Conservation (phyloP, 2,329 filamentous ascomycete species). For the Periconia sp. region DNA sequence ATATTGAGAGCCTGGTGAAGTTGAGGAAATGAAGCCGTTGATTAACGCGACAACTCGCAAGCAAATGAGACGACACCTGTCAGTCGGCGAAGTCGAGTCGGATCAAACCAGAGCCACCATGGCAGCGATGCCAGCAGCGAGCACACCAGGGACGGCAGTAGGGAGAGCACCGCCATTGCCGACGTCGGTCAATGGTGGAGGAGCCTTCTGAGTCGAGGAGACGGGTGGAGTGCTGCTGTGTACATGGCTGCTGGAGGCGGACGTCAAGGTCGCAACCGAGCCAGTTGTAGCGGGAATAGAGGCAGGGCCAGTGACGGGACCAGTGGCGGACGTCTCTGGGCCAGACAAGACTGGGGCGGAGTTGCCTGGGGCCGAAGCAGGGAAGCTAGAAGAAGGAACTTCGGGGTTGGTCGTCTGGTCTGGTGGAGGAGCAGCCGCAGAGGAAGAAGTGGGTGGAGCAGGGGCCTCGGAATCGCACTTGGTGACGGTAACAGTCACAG, state of each 20-base stretch:
- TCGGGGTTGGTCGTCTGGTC: constrained; percentile 2
- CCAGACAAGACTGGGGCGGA: neutral
- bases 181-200: neutral
- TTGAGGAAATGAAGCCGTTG: neutral
- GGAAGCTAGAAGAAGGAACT: neutral
- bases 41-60: neutral
- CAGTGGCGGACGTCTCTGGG: neutral
- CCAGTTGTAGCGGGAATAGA: neutral
- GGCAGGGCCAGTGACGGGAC: neutral
- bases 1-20: neutral
- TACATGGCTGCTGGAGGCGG: neutral
- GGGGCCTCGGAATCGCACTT: constrained; percentile 19
- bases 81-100: neutral
- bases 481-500: constrained; percentile 29
- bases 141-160: constrained; percentile 18
- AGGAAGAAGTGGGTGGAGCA: constrained; percentile 9
- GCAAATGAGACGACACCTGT: neutral
- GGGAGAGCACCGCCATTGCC: constrained; percentile 21
- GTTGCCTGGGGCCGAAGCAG: neutral
- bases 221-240: constrained; percentile 11
- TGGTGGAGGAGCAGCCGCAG: constrained; percentile 7
- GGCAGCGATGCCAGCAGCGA: constrained; percentile 24
- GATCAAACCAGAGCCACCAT: constrained; percentile 21
- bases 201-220: constrained; percentile 3
- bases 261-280: neutral